These are phyloP conservation scores for Phytophthora pseudosyringae DNA, from an alignment of 352 stramenopile genomes.

Conservation along the genomic window DNA sequence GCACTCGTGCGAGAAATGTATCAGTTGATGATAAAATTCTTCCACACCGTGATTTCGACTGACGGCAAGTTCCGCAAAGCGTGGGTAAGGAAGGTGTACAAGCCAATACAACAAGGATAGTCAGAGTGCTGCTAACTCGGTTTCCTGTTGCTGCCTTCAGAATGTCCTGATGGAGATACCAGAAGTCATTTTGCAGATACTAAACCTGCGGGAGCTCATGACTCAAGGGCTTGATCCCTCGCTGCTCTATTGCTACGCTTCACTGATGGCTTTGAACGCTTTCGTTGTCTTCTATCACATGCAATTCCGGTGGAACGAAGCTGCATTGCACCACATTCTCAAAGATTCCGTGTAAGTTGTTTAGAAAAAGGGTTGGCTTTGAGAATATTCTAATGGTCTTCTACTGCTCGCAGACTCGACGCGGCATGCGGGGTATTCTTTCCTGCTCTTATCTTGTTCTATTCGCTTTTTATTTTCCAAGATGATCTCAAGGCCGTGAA, in stretches of 20 bases:
- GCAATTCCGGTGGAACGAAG: slow-evolving; percentile 40
- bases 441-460: slow-evolving; percentile 37
- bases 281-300: slow-evolving; percentile 45
- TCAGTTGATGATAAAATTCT: slow-evolving; percentile 1
- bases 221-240: slow-evolving; percentile 23
- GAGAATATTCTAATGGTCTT: too few species aligned
- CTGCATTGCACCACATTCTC: slow-evolving; percentile 39
- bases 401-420: slow-evolving; percentile 32
- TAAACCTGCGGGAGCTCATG: slow-evolving; percentile 35
- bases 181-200: slow-evolving; percentile 35
- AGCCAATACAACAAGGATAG: not conserved
- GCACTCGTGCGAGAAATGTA: slow-evolving; percentile 2
- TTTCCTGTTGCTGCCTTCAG: slow-evolving; percentile 2
- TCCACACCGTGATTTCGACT: slow-evolving; percentile 13
- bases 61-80: slow-evolving; percentile 39
- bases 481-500: slow-evolving; percentile 40
- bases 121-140: not conserved
- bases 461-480: slow-evolving; percentile 39
- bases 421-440: slow-evolving; percentile 46
- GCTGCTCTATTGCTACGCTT: slow-evolving; percentile 42
- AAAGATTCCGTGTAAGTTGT: slow-evolving; percentile 46
- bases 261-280: slow-evolving; percentile 46
- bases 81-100: slow-evolving; percentile 22
- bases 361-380: not conserved
- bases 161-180: slow-evolving; percentile 40